Percentiles rank a stretch among this genome's conserved stretches.
These are phyloP conservation scores for Cenchrus fungigraminus DNA, from an alignment of 176 grass and related monocot species.

Conservation along the genomic window DNA sequence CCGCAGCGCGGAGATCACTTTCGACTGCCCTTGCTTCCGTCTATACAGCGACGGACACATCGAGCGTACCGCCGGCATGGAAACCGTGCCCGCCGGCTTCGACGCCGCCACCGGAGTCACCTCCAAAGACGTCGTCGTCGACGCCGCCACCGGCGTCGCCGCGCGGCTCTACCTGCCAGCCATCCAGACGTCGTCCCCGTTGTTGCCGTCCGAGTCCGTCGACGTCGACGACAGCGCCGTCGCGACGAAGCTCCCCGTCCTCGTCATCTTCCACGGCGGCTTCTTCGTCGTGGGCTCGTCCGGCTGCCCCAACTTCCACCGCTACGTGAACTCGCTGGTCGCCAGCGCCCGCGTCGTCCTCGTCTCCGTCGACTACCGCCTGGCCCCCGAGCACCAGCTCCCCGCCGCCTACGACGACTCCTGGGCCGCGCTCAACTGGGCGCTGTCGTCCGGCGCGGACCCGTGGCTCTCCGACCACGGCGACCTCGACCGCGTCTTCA, in stretches of 20 bases:
- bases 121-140: constrained; percentile 49
- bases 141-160: constrained; percentile 36
- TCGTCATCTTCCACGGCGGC: constrained; percentile 72
- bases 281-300: constrained; percentile 56
- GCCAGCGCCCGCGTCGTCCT: constrained; percentile 39
- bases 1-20: constrained; percentile 7
- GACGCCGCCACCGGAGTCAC: constrained; percentile 46
- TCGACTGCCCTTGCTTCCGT: constrained; percentile 5
- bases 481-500: constrained; percentile 52
- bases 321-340: constrained; percentile 52
- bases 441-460: constrained; percentile 42
- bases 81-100: constrained; percentile 35
- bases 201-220: background rate
- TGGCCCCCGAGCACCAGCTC: constrained; percentile 71
- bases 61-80: background rate
- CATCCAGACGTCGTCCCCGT: background rate
- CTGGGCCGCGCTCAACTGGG: constrained; percentile 62
- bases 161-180: constrained; percentile 40
- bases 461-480: constrained; percentile 61
- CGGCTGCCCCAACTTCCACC: constrained; percentile 1
- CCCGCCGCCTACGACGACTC: constrained; percentile 64
- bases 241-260: constrained; percentile 32
- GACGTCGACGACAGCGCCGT: too few species aligned
- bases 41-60: constrained; percentile 39
- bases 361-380: constrained; percentile 69